These are phyloP conservation scores for Suhomyces panamericanus DNA, from an alignment of 1,139 yeast species.

Conservation along the genomic window DNA sequence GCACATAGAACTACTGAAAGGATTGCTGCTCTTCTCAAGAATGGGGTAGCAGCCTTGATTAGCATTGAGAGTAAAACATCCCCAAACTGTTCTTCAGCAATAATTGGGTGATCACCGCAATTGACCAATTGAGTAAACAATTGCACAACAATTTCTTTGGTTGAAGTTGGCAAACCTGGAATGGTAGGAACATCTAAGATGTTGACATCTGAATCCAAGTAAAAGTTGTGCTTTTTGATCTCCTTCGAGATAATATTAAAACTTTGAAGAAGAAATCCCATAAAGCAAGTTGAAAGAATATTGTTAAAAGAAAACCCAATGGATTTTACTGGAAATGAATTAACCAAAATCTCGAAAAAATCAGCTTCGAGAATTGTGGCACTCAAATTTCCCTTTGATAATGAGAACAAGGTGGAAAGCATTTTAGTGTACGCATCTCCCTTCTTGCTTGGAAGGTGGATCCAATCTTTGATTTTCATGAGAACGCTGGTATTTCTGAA, in stretches of 20 bases:
- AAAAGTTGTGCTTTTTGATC: slow-evolving; percentile 25
- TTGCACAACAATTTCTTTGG: neutral
- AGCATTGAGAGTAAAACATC: slow-evolving; percentile 54
- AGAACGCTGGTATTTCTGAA: slow-evolving; percentile 38
- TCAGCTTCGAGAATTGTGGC: slow-evolving; percentile 45
- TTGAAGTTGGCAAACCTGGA: slow-evolving; percentile 16
- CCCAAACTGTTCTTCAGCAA: slow-evolving; percentile 26
- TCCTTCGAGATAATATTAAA: slow-evolving; percentile 28
- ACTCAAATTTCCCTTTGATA: slow-evolving; percentile 30
- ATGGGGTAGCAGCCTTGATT: slow-evolving; percentile 60
- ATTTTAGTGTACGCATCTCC: slow-evolving; percentile 35
- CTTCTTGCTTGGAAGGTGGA: slow-evolving; percentile 25
- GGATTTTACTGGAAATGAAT: slow-evolving; percentile 45
- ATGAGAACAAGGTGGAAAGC: slow-evolving; percentile 36
- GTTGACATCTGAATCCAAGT: slow-evolving; percentile 23
- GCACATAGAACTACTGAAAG: slow-evolving; percentile 60
- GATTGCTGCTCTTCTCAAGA: slow-evolving; percentile 66
- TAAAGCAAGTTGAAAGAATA: slow-evolving; percentile 42
- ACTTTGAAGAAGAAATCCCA: slow-evolving; percentile 40
- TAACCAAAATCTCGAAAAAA: slow-evolving; percentile 53
- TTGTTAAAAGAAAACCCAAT: slow-evolving; percentile 41
- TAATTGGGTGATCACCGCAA: neutral
- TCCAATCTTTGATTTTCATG: slow-evolving; percentile 35
- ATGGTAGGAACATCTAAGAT: slow-evolving; percentile 39
- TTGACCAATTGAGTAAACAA: slow-evolving; percentile 1